A percentile compares a stretch with the other conserved stretches of the same genome.
Evolutionary conservation across 106 monocot species (phyloP).

Genomic region (Narthecium ossifragum): DNA sequence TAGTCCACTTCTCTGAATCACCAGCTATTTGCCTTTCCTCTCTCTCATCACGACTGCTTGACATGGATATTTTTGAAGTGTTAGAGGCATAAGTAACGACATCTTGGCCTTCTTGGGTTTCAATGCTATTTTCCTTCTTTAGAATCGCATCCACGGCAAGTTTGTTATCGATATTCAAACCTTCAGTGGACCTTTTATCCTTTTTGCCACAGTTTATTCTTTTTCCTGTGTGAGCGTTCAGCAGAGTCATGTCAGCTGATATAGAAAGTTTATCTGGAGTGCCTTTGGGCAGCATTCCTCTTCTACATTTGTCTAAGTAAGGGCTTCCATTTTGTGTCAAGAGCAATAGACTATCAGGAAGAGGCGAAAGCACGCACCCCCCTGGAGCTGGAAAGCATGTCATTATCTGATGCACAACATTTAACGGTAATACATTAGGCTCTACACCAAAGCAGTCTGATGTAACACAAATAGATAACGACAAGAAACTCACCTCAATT

Average conservation of each 20-base stretch:
- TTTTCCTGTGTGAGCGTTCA: slow-evolving; percentile 16
- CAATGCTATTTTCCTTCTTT: slow-evolving; percentile 30
- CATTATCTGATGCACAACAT: slow-evolving; percentile 53
- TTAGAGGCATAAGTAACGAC: slow-evolving; percentile 19
- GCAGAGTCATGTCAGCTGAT: background rate
- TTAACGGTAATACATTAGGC: slow-evolving; percentile 3
- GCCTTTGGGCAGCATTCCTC: slow-evolving; percentile 1
- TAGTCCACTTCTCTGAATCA: slow-evolving; percentile 17
- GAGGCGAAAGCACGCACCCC: slow-evolving; percentile 65
- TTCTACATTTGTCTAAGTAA: slow-evolving; percentile 16
- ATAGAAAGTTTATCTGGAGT: slow-evolving; percentile 6
- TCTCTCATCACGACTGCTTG: slow-evolving; percentile 12
- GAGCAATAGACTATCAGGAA: slow-evolving; percentile 31
- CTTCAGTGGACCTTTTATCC: slow-evolving; percentile 9
- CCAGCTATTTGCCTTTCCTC: slow-evolving; percentile 10
- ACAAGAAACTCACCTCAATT: slow-evolving; percentile 42
- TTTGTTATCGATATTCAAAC: slow-evolving; percentile 20
- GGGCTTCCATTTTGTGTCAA: slow-evolving; percentile 35
- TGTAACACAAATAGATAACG: too few species aligned
- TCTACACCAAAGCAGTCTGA: too few species aligned
- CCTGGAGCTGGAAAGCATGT: slow-evolving; percentile 49
- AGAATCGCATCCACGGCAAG: slow-evolving; percentile 7
- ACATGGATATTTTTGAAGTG: slow-evolving; percentile 11
- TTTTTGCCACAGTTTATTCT: slow-evolving; percentile 22
- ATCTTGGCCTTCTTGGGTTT: slow-evolving; percentile 16